Evolutionary conservation across 352 stramenopile genomes (phyloP).

Genomic region (Thalassiosira delicatula): DNA sequence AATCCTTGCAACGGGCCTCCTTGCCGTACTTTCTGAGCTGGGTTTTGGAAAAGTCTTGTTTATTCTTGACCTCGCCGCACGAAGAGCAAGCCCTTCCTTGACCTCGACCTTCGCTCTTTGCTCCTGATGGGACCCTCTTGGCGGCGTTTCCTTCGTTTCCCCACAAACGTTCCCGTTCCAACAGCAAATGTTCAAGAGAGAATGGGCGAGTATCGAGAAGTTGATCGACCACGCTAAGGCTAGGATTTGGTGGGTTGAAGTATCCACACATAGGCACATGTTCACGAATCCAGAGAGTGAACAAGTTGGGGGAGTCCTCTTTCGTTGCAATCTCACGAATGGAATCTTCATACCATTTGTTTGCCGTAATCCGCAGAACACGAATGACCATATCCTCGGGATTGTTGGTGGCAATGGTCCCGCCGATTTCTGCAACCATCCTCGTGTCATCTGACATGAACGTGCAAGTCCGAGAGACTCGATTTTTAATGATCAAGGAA

Average conservation of each 20-base stretch:
- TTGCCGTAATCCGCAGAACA: background rate
- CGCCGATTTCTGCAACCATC: constrained; percentile 3
- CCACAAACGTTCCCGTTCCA: background rate
- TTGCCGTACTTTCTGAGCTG: constrained; percentile 5
- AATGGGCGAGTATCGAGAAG: background rate
- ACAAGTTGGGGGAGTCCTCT: background rate
- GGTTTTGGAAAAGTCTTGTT: constrained; percentile 8
- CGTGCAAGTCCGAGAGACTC: background rate
- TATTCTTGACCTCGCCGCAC: constrained; percentile 8
- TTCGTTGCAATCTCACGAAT: constrained; percentile 8
- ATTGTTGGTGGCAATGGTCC: background rate
- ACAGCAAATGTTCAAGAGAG: background rate
- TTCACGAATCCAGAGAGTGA: constrained; percentile 18
- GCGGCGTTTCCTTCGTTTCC: too few relatives aligned
- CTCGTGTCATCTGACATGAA: constrained; percentile 14
- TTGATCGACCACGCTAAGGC: constrained; percentile 4
- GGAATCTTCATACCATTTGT: background rate
- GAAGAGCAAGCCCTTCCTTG: background rate
- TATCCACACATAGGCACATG: constrained; percentile 4
- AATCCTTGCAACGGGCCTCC: constrained; percentile 9
- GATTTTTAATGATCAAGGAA: constrained; percentile 9
- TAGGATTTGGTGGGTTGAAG: constrained; percentile 7
- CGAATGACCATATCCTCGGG: background rate
- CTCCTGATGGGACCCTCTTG: constrained; percentile 1
- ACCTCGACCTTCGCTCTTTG: background rate